Conservation (phyloP, 106 monocot species). For the Dendrobium catenatum region DNA sequence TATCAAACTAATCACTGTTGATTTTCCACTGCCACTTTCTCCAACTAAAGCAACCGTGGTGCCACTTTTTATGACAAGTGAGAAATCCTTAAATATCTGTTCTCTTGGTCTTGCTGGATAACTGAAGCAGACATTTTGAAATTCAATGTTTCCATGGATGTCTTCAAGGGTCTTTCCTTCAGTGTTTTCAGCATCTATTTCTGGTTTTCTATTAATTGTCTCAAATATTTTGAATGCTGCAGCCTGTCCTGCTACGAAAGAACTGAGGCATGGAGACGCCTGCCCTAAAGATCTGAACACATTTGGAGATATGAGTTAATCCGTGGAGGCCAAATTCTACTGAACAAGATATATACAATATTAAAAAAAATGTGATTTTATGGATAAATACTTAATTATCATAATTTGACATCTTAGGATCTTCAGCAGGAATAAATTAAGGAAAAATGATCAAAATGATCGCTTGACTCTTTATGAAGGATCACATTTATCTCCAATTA, state of each 20-base stretch:
- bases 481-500: too few relatives aligned
- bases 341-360: too few relatives aligned
- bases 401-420: too few relatives aligned
- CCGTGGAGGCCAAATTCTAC: background rate
- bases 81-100: slow-evolving; percentile 25
- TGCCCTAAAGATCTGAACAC: slow-evolving; percentile 38
- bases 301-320: background rate
- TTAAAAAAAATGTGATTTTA: too few relatives aligned
- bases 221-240: slow-evolving; percentile 50
- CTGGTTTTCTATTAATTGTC: slow-evolving; percentile 36
- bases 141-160: slow-evolving; percentile 37
- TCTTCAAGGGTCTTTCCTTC: slow-evolving; percentile 20
- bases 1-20: slow-evolving; percentile 35
- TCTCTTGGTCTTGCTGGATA: slow-evolving; percentile 44
- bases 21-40: slow-evolving; percentile 43
- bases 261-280: slow-evolving; percentile 37
- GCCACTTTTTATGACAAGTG: slow-evolving; percentile 23
- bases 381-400: too few relatives aligned
- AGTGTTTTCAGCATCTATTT: slow-evolving; percentile 38
- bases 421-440: too few relatives aligned
- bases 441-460: too few relatives aligned
- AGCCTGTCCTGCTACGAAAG: slow-evolving; percentile 36
- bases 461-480: too few relatives aligned
- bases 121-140: slow-evolving; percentile 33
- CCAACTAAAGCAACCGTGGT: slow-evolving; percentile 32